These are phyloP conservation scores for Fraxinus americana DNA, from an alignment of 257 asterid genomes.

Conservation along the genomic window DNA sequence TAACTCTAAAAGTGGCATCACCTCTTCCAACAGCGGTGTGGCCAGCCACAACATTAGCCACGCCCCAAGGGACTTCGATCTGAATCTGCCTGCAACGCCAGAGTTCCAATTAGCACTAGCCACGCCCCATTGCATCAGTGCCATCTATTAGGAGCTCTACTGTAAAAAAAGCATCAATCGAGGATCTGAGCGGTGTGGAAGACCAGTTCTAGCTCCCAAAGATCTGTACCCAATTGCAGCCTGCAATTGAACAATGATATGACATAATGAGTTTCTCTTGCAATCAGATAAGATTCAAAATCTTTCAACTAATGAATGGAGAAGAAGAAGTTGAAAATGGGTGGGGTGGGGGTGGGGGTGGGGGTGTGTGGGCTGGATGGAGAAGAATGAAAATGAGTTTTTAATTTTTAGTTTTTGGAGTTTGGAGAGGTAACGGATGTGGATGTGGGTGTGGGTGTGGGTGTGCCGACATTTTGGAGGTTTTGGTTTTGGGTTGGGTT, in stretches of 20 bases:
- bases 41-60: slow-evolving; percentile 25
- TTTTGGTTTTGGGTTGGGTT: too few relatives aligned
- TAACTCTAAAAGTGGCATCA: slow-evolving; percentile 22
- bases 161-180: slow-evolving; percentile 72
- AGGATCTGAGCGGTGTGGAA: slow-evolving; percentile 64
- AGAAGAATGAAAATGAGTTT: too few relatives aligned
- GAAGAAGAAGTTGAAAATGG: too few relatives aligned
- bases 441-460: too few relatives aligned
- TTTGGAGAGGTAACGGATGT: too few relatives aligned
- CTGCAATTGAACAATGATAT: slow-evolving; percentile 40
- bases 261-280: slow-evolving; percentile 9
- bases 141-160: slow-evolving; percentile 54
- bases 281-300: background rate
- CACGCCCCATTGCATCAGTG: slow-evolving; percentile 3
- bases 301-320: background rate
- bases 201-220: slow-evolving; percentile 89
- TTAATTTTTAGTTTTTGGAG: too few relatives aligned
- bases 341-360: too few relatives aligned
- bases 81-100: slow-evolving; percentile 47
- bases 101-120: background rate
- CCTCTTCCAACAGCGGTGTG: slow-evolving; percentile 46
- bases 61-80: slow-evolving; percentile 37
- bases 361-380: too few relatives aligned
- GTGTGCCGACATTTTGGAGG: too few relatives aligned
- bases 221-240: slow-evolving; percentile 87